phyloP scores from a whole-genome alignment of 1,284 basidiomycete species.

The Pyrrhoderma noxium region DNA sequence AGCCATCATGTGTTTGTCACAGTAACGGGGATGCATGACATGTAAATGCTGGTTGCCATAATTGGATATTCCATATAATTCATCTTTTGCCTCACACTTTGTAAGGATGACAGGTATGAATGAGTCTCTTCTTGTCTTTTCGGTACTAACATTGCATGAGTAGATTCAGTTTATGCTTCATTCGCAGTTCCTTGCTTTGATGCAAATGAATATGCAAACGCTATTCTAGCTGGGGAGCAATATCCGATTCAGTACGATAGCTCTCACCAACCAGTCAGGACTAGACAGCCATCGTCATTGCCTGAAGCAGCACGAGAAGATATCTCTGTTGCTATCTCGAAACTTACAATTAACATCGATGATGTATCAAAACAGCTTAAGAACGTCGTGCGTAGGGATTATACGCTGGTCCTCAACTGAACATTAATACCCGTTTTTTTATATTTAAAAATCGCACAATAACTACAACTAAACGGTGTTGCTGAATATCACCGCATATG shows the following conservation, averaged over 20 bases:
- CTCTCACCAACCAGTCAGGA: slow-evolving; percentile 9
- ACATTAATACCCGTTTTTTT: not conserved
- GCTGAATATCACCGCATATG: not conserved
- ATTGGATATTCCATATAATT: too few relatives aligned
- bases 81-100: too few relatives aligned
- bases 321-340: slow-evolving; percentile 78
- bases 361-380: slow-evolving; percentile 85
- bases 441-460: not conserved
- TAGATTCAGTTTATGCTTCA: slow-evolving; percentile 50
- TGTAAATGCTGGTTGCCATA: too few relatives aligned
- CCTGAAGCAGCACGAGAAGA: slow-evolving; percentile 70
- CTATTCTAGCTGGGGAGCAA: slow-evolving; percentile 71
- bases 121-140: not conserved
- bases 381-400: slow-evolving; percentile 53
- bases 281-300: slow-evolving; percentile 21
- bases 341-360: slow-evolving; percentile 77
- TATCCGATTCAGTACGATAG: slow-evolving; percentile 37
- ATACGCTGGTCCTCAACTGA: not conserved
- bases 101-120: slow-evolving; percentile 8
- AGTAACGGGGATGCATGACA: too few relatives aligned
- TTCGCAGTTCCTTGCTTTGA: slow-evolving; percentile 71
- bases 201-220: slow-evolving; percentile 83
- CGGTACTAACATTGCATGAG: not conserved
- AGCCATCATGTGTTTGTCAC: too few relatives aligned
- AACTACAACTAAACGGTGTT: not conserved